Evolutionary conservation across 352 stramenopile genomes (phyloP).

Genomic region (Phytophthora cactorum): DNA sequence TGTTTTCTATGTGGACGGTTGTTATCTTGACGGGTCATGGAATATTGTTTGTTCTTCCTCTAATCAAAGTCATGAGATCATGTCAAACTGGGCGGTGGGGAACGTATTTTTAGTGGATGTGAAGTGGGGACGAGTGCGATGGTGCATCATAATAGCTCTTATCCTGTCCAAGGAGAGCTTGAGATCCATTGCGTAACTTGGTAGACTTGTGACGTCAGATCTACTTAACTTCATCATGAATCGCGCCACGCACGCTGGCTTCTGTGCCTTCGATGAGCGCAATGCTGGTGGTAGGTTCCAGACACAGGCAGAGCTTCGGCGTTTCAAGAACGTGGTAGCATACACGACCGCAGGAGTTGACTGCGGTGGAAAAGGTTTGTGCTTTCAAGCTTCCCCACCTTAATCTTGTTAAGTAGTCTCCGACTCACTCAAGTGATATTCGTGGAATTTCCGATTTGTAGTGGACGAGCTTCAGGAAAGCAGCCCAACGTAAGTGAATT

Average conservation of each 20-base stretch:
- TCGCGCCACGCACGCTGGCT: slow-evolving; percentile 64
- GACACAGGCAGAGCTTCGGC: slow-evolving; percentile 76
- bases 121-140: slow-evolving; percentile 17
- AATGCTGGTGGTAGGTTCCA: slow-evolving; percentile 78
- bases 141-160: slow-evolving; percentile 33
- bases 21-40: background rate
- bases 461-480: slow-evolving; percentile 48
- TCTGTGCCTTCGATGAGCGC: slow-evolving; percentile 80
- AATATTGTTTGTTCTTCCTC: background rate
- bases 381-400: background rate
- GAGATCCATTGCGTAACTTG: no score
- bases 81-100: no score
- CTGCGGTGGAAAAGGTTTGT: slow-evolving; percentile 57
- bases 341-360: slow-evolving; percentile 58
- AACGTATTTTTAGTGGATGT: slow-evolving; percentile 35
- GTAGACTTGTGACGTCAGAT: no score
- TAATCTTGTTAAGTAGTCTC: background rate
- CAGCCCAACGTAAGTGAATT: slow-evolving; percentile 49
- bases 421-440: background rate
- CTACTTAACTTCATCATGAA: slow-evolving; percentile 46
- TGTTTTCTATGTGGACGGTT: background rate
- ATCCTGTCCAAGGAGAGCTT: slow-evolving; percentile 8
- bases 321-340: slow-evolving; percentile 75
- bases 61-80: background rate
- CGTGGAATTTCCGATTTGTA: slow-evolving; percentile 8